Base-by-base conservation (phyloP, 2,329 filamentous ascomycete species). In the Sclerotinia borealis region DNA sequence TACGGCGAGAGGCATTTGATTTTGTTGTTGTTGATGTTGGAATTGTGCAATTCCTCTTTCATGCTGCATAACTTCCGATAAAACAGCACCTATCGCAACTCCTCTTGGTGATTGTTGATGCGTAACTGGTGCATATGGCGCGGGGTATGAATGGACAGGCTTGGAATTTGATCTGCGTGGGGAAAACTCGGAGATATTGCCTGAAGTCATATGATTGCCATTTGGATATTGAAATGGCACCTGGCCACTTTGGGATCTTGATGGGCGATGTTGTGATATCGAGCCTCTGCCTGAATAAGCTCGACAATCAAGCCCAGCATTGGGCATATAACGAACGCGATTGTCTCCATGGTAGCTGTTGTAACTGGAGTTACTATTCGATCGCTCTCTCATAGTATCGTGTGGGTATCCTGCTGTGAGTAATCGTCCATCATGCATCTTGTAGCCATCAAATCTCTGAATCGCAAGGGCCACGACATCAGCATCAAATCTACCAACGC, bases 361-460 rank as follows among this genome's bases (percentile, higher is more conserved):
- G 13, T 64, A 47, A 31, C 65, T 67, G 8, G 64, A 61, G 22
- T 64, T 48, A 60, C 65, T 67, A 11, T 56, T 49, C 7, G 60
- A 63, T 29, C 65, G 50, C n/a, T 52, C 39, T 48, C 65, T 64
- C 15, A 7, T 27, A 25, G 48, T 25, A n/a, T 64, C 51, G 17
- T 22, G n/a, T 34, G 62, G 62, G 19, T 61, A 64, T 19, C 59
- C 51, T 29, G 50, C 56, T 15, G 49, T 41, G 17, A 64, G 48
- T 19, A 15, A 3, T 36, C 22, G 37, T 19, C 61, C 54, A 52
- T 54, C n/a, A n/a, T 51, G 31, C 36, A 65, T 31, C 19, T 5
- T 36, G 43, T 54, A 63, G 8, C 39, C 34, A n/a, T 64, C n/a
- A 17, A 63, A 64, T 50, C 19, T 25, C n/a, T 55, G 10, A 52